These are phyloP conservation scores for Rhodotorula kratochvilovae DNA, from an alignment of 768 basidiomycete genomes.

Conservation along the genomic window DNA sequence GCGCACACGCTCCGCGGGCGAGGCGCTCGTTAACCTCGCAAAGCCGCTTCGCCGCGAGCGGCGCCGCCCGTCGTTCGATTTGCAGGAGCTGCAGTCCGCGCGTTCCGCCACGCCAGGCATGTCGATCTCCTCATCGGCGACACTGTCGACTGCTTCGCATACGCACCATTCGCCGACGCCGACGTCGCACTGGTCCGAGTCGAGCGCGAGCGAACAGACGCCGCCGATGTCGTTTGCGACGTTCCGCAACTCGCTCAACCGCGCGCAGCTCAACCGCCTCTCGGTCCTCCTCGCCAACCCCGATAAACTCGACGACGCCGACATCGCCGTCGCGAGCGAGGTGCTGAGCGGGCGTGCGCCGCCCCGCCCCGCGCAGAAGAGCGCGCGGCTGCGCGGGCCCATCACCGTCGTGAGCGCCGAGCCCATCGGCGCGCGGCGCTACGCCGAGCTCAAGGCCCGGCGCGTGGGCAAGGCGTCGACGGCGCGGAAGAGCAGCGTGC, in stretches of 20 bases:
- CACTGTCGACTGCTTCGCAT: background rate
- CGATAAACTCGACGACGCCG: background rate
- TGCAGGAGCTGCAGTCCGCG: background rate
- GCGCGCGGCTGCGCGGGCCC: background rate
- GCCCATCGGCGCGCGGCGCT: slow-evolving; percentile 2
- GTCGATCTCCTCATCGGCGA: background rate
- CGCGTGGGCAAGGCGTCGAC: background rate
- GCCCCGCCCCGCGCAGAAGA: background rate
- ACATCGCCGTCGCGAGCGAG: background rate
- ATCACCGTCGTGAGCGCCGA: slow-evolving; percentile 7
- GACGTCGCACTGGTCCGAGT: slow-evolving; percentile 24
- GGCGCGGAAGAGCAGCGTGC: background rate
- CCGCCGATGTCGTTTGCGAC: slow-evolving; percentile 17
- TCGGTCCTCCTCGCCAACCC: background rate
- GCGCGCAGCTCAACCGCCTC: background rate
- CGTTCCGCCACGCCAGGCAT: background rate
- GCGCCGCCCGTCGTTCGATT: no score
- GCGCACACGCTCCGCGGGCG: no score
- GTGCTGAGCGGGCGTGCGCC: background rate
- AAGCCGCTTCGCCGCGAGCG: no score
- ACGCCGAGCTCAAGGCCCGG: background rate
- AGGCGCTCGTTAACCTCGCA: no score
- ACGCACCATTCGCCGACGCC: background rate
- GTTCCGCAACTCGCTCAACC: slow-evolving; percentile 30
- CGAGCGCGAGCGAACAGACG: background rate